Evolutionary conservation across 2,329 filamentous ascomycete species (phyloP).

Genomic region (Aspergillus pseudoterreus): DNA sequence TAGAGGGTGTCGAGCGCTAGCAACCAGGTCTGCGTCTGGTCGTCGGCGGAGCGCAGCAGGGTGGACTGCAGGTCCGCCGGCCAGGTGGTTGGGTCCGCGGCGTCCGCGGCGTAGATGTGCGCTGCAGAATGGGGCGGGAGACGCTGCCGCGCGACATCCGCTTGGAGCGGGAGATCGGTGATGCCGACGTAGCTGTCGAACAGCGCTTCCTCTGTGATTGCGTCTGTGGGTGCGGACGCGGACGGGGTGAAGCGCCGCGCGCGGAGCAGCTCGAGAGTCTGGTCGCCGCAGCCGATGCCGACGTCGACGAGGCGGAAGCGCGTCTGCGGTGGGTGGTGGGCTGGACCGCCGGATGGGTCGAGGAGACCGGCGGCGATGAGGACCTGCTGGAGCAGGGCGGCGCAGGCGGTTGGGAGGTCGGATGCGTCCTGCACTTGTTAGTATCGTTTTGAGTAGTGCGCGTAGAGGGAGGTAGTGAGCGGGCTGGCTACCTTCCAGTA

Average conservation of each 20-base stretch:
- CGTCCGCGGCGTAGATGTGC: slow-evolving; percentile 48
- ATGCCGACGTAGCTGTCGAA: slow-evolving; percentile 52
- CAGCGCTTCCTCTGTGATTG: slow-evolving; percentile 8
- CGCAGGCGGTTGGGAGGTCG: slow-evolving; percentile 46
- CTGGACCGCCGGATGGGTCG: slow-evolving; percentile 5
- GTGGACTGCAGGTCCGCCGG: not conserved
- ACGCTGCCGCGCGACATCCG: slow-evolving; percentile 28
- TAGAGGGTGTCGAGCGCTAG: slow-evolving; percentile 56
- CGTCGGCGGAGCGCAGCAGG: not conserved
- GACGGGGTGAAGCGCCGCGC: slow-evolving; percentile 12
- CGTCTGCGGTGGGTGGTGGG: slow-evolving; percentile 7
- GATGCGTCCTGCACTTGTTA: slow-evolving; percentile 22
- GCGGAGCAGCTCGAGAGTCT: slow-evolving; percentile 44
- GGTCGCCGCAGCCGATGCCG: slow-evolving; percentile 59
- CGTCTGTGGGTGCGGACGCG: not conserved
- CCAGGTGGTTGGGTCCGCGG: slow-evolving; percentile 48
- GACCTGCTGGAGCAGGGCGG: slow-evolving; percentile 48
- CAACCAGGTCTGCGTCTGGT: slow-evolving; percentile 41
- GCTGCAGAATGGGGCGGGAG: slow-evolving; percentile 1
- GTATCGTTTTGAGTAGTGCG: not conserved
- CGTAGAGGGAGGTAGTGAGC: not conserved
- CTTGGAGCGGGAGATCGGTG: slow-evolving; percentile 49
- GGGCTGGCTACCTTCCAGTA: slow-evolving; percentile 49
- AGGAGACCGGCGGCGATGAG: slow-evolving; percentile 44
- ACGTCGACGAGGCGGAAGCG: slow-evolving; percentile 43